These are phyloP conservation scores for Auxenochlorella protothecoides DNA, from an alignment of 139 green algal species.

Conservation along the genomic window DNA sequence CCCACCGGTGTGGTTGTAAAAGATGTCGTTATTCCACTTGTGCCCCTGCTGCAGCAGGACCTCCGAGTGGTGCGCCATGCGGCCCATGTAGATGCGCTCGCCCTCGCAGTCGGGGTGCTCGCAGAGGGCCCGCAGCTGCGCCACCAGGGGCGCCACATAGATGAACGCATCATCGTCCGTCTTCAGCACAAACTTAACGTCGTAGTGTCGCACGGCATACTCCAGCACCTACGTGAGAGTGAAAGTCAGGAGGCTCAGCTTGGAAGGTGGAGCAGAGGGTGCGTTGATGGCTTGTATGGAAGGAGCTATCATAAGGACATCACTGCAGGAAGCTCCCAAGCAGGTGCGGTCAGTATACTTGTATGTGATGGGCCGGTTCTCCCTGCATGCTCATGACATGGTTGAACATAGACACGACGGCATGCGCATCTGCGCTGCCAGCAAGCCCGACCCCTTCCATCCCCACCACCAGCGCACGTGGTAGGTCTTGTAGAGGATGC, in stretches of 20 bases:
- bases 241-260: neutral
- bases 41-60: constrained; percentile 39
- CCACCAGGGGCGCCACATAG: constrained; percentile 25
- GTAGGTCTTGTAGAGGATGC: constrained; percentile 43
- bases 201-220: constrained; percentile 33
- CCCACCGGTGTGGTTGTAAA: constrained; percentile 37
- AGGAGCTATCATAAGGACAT: neutral
- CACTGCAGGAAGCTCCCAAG: neutral
- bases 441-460: too few species aligned
- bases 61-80: constrained; percentile 27
- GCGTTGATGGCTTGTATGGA: neutral
- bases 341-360: too few species aligned
- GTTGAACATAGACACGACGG: too few species aligned
- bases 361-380: too few species aligned
- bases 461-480: constrained; percentile 10
- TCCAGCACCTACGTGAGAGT: constrained; percentile 13
- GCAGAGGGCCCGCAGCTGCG: constrained; percentile 30
- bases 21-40: constrained; percentile 43
- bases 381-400: too few species aligned
- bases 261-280: neutral
- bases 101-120: constrained; percentile 15
- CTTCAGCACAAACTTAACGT: constrained; percentile 39
- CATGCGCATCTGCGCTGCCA: too few species aligned
- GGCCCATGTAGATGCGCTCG: constrained; percentile 38
- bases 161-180: constrained; percentile 47